phyloP scores from a whole-genome alignment of 306 rosid genomes.

The Nissolia schottii region DNA sequence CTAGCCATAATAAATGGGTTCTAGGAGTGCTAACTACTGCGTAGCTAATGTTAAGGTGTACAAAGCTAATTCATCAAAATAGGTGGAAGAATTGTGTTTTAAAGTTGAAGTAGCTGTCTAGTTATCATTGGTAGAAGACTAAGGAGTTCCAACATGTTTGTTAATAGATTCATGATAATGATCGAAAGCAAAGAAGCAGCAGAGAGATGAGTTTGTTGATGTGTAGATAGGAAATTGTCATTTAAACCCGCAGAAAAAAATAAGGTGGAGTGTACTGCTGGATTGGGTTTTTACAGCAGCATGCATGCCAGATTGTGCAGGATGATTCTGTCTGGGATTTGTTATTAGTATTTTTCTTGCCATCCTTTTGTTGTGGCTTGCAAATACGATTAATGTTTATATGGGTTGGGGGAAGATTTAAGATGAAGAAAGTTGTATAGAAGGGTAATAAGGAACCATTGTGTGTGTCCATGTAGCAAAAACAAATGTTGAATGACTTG shows the following conservation, averaged over 20 bases:
- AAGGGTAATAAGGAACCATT: conserved; percentile 18
- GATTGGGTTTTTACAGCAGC: conserved; percentile 43
- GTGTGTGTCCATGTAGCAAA: conserved; percentile 16
- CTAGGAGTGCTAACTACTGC: conserved; percentile 59
- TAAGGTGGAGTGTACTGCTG: conserved; percentile 58
- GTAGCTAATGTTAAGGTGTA: conserved; percentile 49
- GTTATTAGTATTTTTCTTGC: conserved; percentile 22
- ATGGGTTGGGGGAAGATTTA: conserved; percentile 16
- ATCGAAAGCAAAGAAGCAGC: conserved; percentile 26
- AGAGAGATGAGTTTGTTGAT: conserved; percentile 47
- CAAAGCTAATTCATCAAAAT: conserved; percentile 44
- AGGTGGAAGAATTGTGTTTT: background rate
- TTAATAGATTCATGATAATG: conserved; percentile 33
- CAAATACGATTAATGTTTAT: conserved; percentile 38
- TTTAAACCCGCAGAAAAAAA: conserved; percentile 47
- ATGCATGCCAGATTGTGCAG: conserved; percentile 55
- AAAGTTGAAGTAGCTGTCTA: conserved; percentile 21
- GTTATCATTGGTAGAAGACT: conserved; percentile 16
- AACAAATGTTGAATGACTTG: conserved; percentile 27
- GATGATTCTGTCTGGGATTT: conserved; percentile 38
- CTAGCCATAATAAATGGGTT: conserved; percentile 40
- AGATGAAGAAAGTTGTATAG: conserved; percentile 32
- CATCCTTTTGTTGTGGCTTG: conserved; percentile 29
- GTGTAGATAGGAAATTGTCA: conserved; percentile 53
- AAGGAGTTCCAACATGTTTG: conserved; percentile 23